Evolutionary conservation across 2,329 filamentous ascomycete genomes (phyloP), one percentile per base, ranked within the genome.

Genomic region (Aureobasidium sp.): DNA sequence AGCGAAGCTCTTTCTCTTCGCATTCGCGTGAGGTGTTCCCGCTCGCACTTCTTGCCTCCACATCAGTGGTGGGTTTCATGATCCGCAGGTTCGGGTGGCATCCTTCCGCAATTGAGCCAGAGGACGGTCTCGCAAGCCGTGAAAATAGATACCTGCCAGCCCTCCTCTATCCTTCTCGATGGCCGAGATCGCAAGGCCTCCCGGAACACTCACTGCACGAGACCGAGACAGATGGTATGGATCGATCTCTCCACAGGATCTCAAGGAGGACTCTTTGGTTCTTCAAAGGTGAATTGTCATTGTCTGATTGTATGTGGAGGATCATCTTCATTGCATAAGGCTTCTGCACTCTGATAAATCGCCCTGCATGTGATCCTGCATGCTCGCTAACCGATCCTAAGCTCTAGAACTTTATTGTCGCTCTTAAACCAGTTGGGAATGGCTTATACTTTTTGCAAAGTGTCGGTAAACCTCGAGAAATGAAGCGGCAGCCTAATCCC

Each of bases 361-460:
- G 19, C 29, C 8, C 24, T 49, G 41, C 41, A 45, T 17, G 34
- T 29, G 35, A 38, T 10, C 7, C 8, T 14, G n/a, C 16, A 39
- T 48, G 32, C 34, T 49, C 45, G 45, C 45, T 49, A 39, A 39
- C 29, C 34, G 22, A 22, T 14, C 22, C 29, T 21, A 25, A 39
- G 19, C 24, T 24, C 24, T 21, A 38, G 14, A 39, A 49, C 45
- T 8, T 39, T 39, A 49, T 19, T 14, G n/a, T n/a, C 16, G 34
- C 17, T 25, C 45, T 49, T 39, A 11, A 27, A 30, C 34, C 8
- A 27, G 12, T 30, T 22, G 3, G 34, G 45, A 19, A 34, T 24
- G 30, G 44, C 21, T 34, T 37, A 16, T 27, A 27, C 21, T 37
- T 14, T 17, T 7, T 11, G 7, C 30, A 27, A 2, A 19, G 21